A percentile compares a stretch with the other conserved stretches of the same genome.
These are phyloP conservation scores for Salix arbutifolia DNA, from an alignment of 345 rosid species.

Conservation along the genomic window DNA sequence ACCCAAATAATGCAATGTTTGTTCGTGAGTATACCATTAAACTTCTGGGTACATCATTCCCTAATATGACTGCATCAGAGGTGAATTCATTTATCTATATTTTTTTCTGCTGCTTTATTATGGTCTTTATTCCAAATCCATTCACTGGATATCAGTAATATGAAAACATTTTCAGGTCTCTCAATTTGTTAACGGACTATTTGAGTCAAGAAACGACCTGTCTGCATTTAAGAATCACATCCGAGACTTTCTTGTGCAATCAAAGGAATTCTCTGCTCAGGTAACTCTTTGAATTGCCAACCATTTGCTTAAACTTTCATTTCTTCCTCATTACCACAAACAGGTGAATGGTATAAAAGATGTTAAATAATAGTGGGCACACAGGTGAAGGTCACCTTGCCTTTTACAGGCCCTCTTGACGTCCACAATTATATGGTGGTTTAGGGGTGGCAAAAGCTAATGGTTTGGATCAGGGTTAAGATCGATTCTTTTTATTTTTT, in stretches of 20 bases:
- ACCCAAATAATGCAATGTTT: slow-evolving; percentile 69
- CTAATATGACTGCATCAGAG: slow-evolving; percentile 91
- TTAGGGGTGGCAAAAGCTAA: not conserved
- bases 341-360: not conserved
- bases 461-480: not conserved
- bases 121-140: not conserved
- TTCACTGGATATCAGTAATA: slow-evolving; percentile 9
- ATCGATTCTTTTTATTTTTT: not conserved
- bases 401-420: not conserved
- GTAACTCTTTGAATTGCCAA: slow-evolving; percentile 20
- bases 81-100: slow-evolving; percentile 23
- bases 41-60: slow-evolving; percentile 85
- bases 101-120: not conserved
- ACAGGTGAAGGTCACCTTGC: not conserved
- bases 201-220: slow-evolving; percentile 76
- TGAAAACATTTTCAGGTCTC: slow-evolving; percentile 52
- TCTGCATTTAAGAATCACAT: slow-evolving; percentile 80
- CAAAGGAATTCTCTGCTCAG: slow-evolving; percentile 84
- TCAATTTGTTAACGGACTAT: slow-evolving; percentile 78
- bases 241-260: slow-evolving; percentile 90
- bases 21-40: slow-evolving; percentile 90
- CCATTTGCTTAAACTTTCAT: not conserved
- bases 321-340: not conserved
- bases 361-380: not conserved
- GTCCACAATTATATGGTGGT: not conserved